Conservation (phyloP, 148 eudicot genomes). For the Diospyros kaki region DNA sequence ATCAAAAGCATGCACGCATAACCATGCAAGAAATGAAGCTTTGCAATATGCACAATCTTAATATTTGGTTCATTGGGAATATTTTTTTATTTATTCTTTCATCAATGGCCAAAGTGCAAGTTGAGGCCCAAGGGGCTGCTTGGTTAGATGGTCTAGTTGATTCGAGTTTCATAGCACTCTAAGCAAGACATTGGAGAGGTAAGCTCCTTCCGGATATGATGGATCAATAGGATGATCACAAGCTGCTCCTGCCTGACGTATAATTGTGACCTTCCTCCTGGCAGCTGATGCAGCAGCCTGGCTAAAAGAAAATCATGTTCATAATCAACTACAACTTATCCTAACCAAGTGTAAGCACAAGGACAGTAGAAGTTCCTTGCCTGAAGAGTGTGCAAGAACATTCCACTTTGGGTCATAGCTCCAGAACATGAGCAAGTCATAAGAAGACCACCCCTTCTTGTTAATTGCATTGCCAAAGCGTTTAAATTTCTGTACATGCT, state of each 20-base stretch:
- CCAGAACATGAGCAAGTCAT: constrained; percentile 99
- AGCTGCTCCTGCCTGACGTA: constrained; percentile 83
- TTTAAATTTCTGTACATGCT: constrained; percentile 89
- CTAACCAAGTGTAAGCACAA: no score
- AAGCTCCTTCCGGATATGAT: constrained; percentile 83
- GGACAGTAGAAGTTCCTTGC: constrained; percentile 29
- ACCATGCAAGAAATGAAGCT: no score
- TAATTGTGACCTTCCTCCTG: constrained; percentile 58
- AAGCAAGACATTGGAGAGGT: constrained; percentile 73
- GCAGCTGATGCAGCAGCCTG: constrained; percentile 86
- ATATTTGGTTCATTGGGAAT: no score
- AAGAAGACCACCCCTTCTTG: constrained; percentile 66
- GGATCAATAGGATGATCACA: constrained; percentile 95
- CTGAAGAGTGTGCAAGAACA: constrained; percentile 63
- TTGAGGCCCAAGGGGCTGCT: neutral
- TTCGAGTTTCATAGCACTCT: constrained; percentile 41
- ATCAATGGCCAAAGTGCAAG: neutral
- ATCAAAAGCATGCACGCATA: no score
- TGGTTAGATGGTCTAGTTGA: neutral
- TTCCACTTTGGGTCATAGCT: constrained; percentile 95
- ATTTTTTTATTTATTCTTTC: no score
- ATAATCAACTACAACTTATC: no score
- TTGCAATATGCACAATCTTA: no score
- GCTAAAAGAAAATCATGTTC: neutral
- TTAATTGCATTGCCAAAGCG: constrained; percentile 78